These are phyloP conservation scores for Coniosporium apollinis DNA, from an alignment of 495 filamentous ascomycete species.

Conservation along the genomic window DNA sequence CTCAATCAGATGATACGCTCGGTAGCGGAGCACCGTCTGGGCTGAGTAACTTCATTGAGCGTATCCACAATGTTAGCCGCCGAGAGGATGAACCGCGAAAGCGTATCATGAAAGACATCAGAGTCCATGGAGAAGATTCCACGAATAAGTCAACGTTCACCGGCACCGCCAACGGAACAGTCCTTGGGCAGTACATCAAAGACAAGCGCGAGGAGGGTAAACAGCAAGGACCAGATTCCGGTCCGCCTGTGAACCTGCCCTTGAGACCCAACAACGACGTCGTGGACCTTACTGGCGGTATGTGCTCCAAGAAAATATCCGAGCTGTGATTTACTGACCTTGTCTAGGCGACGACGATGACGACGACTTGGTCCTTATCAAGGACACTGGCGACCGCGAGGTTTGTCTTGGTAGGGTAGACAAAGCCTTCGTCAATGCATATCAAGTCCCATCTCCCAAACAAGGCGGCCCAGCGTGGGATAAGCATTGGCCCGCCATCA, in stretches of 20 bases:
- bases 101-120: slow-evolving; percentile 39
- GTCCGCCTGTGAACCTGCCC: slow-evolving; percentile 12
- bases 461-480: slow-evolving; percentile 33
- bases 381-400: slow-evolving; percentile 34
- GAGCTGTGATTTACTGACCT: neutral
- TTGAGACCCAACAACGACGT: slow-evolving; percentile 24
- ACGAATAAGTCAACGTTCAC: slow-evolving; percentile 24
- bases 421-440: slow-evolving; percentile 47
- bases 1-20: neutral
- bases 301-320: slow-evolving; percentile 5
- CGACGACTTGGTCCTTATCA: slow-evolving; percentile 33
- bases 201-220: slow-evolving; percentile 30
- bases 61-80: slow-evolving; percentile 52
- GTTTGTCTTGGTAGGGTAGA: slow-evolving; percentile 79
- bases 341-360: slow-evolving; percentile 28
- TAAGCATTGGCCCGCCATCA: slow-evolving; percentile 53
- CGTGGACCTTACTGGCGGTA: slow-evolving; percentile 51
- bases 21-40: slow-evolving; percentile 9
- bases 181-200: slow-evolving; percentile 48
- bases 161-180: slow-evolving; percentile 31
- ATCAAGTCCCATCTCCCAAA: slow-evolving; percentile 46
- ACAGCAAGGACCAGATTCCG: slow-evolving; percentile 17
- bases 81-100: slow-evolving; percentile 47
- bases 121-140: slow-evolving; percentile 19
- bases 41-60: slow-evolving; percentile 40